These are phyloP conservation scores for Boletus edulis DNA, from an alignment of 768 basidiomycete genomes.

Conservation along the genomic window DNA sequence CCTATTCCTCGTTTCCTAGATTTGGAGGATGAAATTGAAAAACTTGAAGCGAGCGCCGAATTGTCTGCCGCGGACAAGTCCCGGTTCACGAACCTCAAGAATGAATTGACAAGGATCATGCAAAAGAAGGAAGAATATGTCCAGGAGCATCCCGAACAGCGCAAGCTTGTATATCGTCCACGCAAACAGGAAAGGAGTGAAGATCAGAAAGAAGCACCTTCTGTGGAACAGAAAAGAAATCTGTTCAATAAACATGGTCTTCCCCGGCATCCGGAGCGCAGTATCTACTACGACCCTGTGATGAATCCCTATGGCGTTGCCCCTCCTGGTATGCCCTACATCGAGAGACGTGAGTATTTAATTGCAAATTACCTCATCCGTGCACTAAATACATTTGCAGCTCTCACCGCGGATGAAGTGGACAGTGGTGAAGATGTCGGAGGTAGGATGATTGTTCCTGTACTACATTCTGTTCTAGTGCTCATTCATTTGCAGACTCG, in stretches of 20 bases:
- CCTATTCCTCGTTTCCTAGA: slow-evolving; percentile 43
- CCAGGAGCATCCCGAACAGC: slow-evolving; percentile 89
- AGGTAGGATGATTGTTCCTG: slow-evolving; percentile 26
- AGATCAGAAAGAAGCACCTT: slow-evolving; percentile 39
- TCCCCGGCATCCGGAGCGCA: slow-evolving; percentile 87
- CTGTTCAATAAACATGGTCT: slow-evolving; percentile 82
- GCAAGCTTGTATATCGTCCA: slow-evolving; percentile 73
- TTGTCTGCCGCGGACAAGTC: slow-evolving; percentile 52
- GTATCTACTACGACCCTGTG: slow-evolving; percentile 88
- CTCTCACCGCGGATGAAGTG: slow-evolving; percentile 58
- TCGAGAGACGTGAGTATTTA: slow-evolving; percentile 70
- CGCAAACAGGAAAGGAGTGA: slow-evolving; percentile 44
- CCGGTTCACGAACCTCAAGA: slow-evolving; percentile 69
- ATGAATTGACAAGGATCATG: slow-evolving; percentile 76
- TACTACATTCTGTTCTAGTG: neutral
- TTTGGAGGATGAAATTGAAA: slow-evolving; percentile 76
- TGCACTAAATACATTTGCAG: slow-evolving; percentile 33
- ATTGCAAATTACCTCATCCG: neutral
- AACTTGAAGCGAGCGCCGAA: slow-evolving; percentile 51
- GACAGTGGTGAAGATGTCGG: slow-evolving; percentile 61
- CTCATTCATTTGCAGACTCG: slow-evolving; percentile 11
- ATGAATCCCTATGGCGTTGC: slow-evolving; percentile 94
- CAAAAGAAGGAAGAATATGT: slow-evolving; percentile 92
- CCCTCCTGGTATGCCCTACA: slow-evolving; percentile 96
- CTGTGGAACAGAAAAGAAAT: slow-evolving; percentile 52